Evolutionary conservation across 176 grass and related monocot species (phyloP), one percentile per base, ranked within the genome.

Genomic region (Chloris gayana): DNA sequence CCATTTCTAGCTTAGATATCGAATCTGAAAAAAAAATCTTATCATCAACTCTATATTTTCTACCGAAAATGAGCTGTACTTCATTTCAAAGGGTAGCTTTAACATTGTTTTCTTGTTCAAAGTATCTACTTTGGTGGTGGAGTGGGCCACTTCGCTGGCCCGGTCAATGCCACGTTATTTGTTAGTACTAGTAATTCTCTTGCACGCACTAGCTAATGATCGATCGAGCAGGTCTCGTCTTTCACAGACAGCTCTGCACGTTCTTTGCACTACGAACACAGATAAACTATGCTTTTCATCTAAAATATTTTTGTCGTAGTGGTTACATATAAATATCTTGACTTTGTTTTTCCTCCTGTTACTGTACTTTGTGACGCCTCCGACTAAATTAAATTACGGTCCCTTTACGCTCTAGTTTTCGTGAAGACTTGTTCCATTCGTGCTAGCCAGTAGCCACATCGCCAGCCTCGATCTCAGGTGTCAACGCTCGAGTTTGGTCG

Each of bases 171-270:
- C 42, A 41, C 58, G 51, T 70, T 70, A 60, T 27, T 60, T 60
- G 57, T 57, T 57, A 57, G 24, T 70, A 42, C 32, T 42, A 42
- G 76, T 70, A 42, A 89, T 85, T 81, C n/a, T 76, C 30, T 49
- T 2, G 17, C 27, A 6, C n/a, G 54, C 17, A 6, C 32, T 17
- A 51, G 38, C 74, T 41, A 76, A 42, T 62, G 54, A 70, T 82
- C 76, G 34, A 45, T 69, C 77, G 47, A 46, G 75, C 44, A 67
- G 58, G 66, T 50, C 78, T 32, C 72, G 17, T 21, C 73, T 82
- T 82, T 82, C 38, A 22, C 39, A 31, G 88, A 81, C 84, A 86
- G 4, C 7, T 6, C 39, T n/a, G 22, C 69, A 69, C 15, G 50
- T 69, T 61, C 70, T 39, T 5, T 17, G 26, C 30, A 49, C 27